Percentiles rank a stretch among this genome's conserved stretches.
Conservation (phyloP, 179 eudicot species). For the Corrigiola litoralis region DNA sequence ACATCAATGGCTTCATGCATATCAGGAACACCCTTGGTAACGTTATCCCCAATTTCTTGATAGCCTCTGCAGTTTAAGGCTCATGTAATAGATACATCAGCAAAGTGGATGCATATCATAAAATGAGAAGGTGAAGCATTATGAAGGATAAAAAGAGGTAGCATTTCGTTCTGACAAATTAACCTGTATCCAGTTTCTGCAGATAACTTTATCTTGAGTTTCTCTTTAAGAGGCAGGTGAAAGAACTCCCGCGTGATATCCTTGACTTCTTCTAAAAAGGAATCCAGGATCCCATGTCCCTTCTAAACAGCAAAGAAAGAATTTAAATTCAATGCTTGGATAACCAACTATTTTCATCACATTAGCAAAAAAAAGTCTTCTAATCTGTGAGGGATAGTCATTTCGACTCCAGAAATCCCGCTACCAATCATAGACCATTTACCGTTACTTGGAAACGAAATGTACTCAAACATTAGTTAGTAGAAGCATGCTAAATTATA, state of each 20-base stretch:
- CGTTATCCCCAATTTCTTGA: slow-evolving; percentile 75
- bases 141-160: not conserved
- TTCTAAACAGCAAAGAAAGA: slow-evolving; percentile 37
- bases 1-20: slow-evolving; percentile 96
- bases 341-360: not conserved
- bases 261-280: slow-evolving; percentile 60
- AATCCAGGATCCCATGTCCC: slow-evolving; percentile 80
- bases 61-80: slow-evolving; percentile 65
- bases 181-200: slow-evolving; percentile 83
- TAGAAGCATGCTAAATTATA: no score
- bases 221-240: slow-evolving; percentile 69
- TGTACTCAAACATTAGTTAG: no score
- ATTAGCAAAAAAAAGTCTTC: not conserved
- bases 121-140: not conserved
- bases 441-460: no score
- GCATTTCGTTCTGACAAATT: slow-evolving; percentile 2
- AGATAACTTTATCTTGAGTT: slow-evolving; percentile 70
- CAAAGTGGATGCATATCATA: not conserved
- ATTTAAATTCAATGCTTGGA: not conserved
- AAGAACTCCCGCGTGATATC: slow-evolving; percentile 58
- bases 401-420: not conserved
- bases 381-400: not conserved
- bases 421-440: not conserved
- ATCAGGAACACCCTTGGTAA: slow-evolving; percentile 92
- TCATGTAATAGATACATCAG: slow-evolving; percentile 3